Conservation (phyloP, 306 rosid genomes). For the Carpinus viminea region DNA sequence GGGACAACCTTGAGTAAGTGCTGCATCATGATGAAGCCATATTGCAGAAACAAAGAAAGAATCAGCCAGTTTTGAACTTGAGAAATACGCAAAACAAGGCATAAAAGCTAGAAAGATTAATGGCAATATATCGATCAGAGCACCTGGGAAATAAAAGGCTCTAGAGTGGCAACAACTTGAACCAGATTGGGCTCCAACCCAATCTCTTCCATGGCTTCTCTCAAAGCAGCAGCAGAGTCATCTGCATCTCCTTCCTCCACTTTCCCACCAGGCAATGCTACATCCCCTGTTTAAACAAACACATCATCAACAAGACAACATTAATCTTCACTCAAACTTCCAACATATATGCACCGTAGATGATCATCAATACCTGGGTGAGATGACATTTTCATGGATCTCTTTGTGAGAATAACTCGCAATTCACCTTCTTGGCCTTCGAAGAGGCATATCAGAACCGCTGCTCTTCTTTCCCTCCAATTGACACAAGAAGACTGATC, state of each 20-base stretch:
- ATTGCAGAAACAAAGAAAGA: neutral
- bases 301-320: no score
- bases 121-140: no score
- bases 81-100: neutral
- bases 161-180: constrained; percentile 31
- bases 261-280: constrained; percentile 47
- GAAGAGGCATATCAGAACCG: constrained; percentile 43
- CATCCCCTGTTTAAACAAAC: constrained; percentile 31
- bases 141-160: constrained; percentile 36
- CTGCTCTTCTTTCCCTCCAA: constrained; percentile 35
- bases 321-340: neutral
- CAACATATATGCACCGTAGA: neutral
- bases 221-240: constrained; percentile 36
- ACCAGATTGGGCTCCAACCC: constrained; percentile 33
- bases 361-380: constrained; percentile 29
- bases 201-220: constrained; percentile 47
- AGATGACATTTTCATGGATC: constrained; percentile 38
- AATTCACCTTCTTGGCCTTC: constrained; percentile 39
- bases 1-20: constrained; percentile 32
- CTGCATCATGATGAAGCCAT: constrained; percentile 21
- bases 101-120: neutral
- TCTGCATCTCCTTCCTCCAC: constrained; percentile 39
- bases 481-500: constrained; percentile 1
- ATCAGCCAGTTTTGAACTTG: neutral
- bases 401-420: constrained; percentile 39